These are phyloP conservation scores for Maudiozyma saulgeensis DNA, from an alignment of 805 yeast genomes.

Conservation along the genomic window DNA sequence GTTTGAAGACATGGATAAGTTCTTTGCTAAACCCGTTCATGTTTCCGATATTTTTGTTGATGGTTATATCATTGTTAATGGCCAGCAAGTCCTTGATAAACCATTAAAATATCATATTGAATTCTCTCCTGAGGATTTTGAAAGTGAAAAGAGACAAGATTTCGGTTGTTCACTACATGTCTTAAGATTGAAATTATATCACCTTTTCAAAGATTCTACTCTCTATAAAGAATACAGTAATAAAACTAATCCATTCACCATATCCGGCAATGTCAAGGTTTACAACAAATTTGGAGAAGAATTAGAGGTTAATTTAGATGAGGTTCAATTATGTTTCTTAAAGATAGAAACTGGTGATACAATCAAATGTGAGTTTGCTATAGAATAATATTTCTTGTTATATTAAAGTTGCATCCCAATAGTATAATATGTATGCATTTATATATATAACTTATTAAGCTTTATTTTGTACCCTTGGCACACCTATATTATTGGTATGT, in stretches of 20 bases:
- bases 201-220: constrained; percentile 41
- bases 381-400: constrained; percentile 6
- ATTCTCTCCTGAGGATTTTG: constrained; percentile 74
- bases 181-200: constrained; percentile 47
- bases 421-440: background rate
- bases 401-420: background rate
- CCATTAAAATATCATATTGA: constrained; percentile 59
- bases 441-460: background rate
- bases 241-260: constrained; percentile 14
- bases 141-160: constrained; percentile 48
- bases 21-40: constrained; percentile 65
- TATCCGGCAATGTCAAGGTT: constrained; percentile 29
- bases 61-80: constrained; percentile 32
- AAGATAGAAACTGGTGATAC: constrained; percentile 47
- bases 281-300: constrained; percentile 28
- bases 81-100: constrained; percentile 16
- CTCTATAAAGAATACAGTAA: constrained; percentile 21
- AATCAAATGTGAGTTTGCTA: constrained; percentile 30
- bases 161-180: constrained; percentile 60
- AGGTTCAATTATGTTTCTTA: constrained; percentile 39
- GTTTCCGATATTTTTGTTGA: constrained; percentile 63
- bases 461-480: constrained; percentile 25
- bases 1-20: constrained; percentile 45
- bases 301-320: constrained; percentile 30
- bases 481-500: constrained; percentile 30